Percentiles rank a stretch among this genome's conserved stretches.
Conservation (phyloP, 108 stramenopile genomes). For the Pseudonitzschia delicatissima region DNA sequence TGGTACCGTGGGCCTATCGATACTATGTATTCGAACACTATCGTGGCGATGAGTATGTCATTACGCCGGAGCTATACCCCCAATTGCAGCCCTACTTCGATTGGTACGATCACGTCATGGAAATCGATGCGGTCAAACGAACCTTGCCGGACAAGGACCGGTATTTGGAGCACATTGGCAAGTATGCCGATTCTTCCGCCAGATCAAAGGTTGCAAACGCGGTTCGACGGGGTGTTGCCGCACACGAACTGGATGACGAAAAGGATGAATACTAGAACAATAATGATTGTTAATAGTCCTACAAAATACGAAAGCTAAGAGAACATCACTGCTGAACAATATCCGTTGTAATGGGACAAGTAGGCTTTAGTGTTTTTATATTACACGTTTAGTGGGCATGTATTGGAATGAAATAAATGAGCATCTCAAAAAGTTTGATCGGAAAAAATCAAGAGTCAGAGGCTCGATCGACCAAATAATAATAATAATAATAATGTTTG, state of each 20-base stretch:
- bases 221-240: conserved; percentile 76
- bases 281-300: not conserved
- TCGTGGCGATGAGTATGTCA: conserved; percentile 63
- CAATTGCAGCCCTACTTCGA: conserved; percentile 60
- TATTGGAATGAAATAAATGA: no score
- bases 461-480: no score
- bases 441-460: no score
- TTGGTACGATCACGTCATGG: conserved; percentile 79
- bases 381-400: no score
- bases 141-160: conserved; percentile 82
- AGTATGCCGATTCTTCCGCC: conserved; percentile 81
- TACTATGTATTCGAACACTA: conserved; percentile 85
- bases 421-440: no score
- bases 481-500: no score
- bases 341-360: no score
- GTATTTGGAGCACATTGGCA: conserved; percentile 80
- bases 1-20: conserved; percentile 78
- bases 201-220: conserved; percentile 85
- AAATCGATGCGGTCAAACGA: conserved; percentile 54
- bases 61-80: conserved; percentile 32
- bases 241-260: conserved; percentile 83
- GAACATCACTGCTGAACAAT: no score
- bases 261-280: conserved; percentile 54
- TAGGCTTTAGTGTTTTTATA: no score
- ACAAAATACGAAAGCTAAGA: no score